These are phyloP conservation scores for Talaromyces rugulosus DNA, from an alignment of 2,329 filamentous ascomycete species.

Conservation along the genomic window DNA sequence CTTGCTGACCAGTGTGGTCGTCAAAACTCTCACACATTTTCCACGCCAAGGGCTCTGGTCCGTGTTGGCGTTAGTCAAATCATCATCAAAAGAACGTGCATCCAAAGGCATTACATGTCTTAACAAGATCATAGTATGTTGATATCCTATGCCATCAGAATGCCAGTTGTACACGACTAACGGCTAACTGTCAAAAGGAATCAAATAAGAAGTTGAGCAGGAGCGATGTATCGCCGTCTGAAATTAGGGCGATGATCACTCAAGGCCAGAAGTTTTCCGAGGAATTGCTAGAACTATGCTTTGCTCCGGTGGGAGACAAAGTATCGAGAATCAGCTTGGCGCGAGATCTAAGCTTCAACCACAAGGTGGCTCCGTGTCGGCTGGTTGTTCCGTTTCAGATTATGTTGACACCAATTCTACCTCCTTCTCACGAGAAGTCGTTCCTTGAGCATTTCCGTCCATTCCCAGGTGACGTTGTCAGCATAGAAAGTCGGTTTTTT, in stretches of 20 bases:
- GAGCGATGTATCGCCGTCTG: slow-evolving; percentile 40
- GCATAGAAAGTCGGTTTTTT: slow-evolving; percentile 55
- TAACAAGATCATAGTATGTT: slow-evolving; percentile 36
- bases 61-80: slow-evolving; percentile 80
- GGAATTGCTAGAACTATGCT: slow-evolving; percentile 74
- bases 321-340: slow-evolving; percentile 69
- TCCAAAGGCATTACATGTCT: slow-evolving; percentile 47
- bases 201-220: slow-evolving; percentile 45
- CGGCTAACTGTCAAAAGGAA: slow-evolving; percentile 36
- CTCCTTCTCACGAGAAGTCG: slow-evolving; percentile 64
- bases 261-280: slow-evolving; percentile 80
- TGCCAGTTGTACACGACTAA: not conserved
- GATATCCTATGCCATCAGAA: not conserved
- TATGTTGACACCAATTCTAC: slow-evolving; percentile 77
- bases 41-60: slow-evolving; percentile 92
- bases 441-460: slow-evolving; percentile 70
- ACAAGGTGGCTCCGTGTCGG: slow-evolving; percentile 73
- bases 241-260: slow-evolving; percentile 67
- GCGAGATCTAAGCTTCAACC: slow-evolving; percentile 76
- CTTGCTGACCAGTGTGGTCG: slow-evolving; percentile 71
- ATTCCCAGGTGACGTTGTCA: slow-evolving; percentile 81
- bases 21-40: slow-evolving; percentile 80
- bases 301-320: slow-evolving; percentile 70
- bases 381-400: slow-evolving; percentile 87
- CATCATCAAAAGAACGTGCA: slow-evolving; percentile 66